A percentile compares a stretch with the other conserved stretches of the same genome.
Conservation (phyloP, 176 grass and related monocot species). For the Phragmites australis region DNA sequence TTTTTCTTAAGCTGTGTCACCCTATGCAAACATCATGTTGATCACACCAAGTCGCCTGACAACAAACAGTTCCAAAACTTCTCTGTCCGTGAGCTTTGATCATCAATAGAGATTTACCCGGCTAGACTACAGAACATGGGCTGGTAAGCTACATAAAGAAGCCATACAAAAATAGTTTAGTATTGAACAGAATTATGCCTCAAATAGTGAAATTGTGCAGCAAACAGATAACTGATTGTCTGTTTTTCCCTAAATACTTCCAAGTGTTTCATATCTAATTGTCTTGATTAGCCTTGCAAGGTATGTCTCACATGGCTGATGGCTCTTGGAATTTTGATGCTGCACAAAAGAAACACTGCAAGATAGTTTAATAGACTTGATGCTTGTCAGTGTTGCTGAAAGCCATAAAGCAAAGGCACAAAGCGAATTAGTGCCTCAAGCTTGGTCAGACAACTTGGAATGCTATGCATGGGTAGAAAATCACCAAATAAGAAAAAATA, state of each 20-base stretch:
- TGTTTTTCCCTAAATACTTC: not conserved
- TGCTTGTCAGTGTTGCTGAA: not conserved
- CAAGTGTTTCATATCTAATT: not conserved
- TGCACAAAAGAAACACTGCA: not conserved
- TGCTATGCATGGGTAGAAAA: not conserved
- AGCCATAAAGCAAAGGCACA: not conserved
- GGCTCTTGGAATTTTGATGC: not conserved
- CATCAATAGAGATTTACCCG: not conserved
- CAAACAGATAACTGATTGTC: not conserved
- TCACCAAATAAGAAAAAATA: not conserved
- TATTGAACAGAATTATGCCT: not conserved
- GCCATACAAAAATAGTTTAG: not conserved
- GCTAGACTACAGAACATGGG: not conserved
- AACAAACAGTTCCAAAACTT: not conserved
- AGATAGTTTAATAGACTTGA: not conserved
- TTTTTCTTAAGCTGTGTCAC: not conserved
- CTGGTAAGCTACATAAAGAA: not conserved
- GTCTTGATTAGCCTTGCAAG: not conserved
- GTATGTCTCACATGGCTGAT: not conserved
- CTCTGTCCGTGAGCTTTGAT: not conserved
- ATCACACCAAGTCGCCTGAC: not conserved
- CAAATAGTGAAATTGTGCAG: slow-evolving; percentile 9
- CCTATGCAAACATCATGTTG: not conserved
- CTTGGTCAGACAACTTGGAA: not conserved
- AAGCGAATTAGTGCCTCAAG: not conserved